Evolutionary conservation across 2,329 filamentous ascomycete genomes (phyloP).

Genomic region (Blumeriella jaapii): DNA sequence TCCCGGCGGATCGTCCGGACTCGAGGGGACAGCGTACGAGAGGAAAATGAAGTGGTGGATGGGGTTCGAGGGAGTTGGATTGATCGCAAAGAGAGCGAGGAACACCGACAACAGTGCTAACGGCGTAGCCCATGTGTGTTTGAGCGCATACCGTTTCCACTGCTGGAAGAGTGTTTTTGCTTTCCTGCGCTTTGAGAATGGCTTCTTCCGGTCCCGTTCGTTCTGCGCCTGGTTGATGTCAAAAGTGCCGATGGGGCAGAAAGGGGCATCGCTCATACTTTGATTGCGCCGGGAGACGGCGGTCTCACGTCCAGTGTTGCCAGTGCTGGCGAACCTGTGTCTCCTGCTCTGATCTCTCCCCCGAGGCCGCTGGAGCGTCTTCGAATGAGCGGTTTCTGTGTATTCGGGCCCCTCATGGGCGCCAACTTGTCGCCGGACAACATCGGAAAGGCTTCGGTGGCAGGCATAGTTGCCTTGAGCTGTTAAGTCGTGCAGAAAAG

Average conservation of each 20-base stretch:
- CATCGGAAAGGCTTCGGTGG: slow-evolving; percentile 22
- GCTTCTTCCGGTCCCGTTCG: slow-evolving; percentile 25
- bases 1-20: slow-evolving; percentile 28
- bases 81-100: slow-evolving; percentile 57
- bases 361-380: slow-evolving; percentile 37
- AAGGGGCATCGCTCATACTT: slow-evolving; percentile 9
- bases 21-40: slow-evolving; percentile 61
- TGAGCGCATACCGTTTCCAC: slow-evolving; percentile 33
- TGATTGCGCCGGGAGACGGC: slow-evolving; percentile 15
- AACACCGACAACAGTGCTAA: slow-evolving; percentile 55
- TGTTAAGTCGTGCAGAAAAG: slow-evolving; percentile 1
- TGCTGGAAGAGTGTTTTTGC: slow-evolving; percentile 34
- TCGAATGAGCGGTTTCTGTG: slow-evolving; percentile 26
- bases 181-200: slow-evolving; percentile 27
- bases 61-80: slow-evolving; percentile 69
- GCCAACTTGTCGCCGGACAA: slow-evolving; percentile 20
- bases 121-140: slow-evolving; percentile 54
- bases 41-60: slow-evolving; percentile 77
- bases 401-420: slow-evolving; percentile 13
- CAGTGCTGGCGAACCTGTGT: slow-evolving; percentile 38
- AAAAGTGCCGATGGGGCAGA: slow-evolving; percentile 2
- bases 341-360: slow-evolving; percentile 36
- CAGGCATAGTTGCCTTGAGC: slow-evolving; percentile 6
- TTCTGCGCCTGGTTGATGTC: slow-evolving; percentile 19
- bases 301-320: slow-evolving; percentile 32